phyloP scores from a whole-genome alignment of 441 rosid genomes.

The Brassica balearica region DNA sequence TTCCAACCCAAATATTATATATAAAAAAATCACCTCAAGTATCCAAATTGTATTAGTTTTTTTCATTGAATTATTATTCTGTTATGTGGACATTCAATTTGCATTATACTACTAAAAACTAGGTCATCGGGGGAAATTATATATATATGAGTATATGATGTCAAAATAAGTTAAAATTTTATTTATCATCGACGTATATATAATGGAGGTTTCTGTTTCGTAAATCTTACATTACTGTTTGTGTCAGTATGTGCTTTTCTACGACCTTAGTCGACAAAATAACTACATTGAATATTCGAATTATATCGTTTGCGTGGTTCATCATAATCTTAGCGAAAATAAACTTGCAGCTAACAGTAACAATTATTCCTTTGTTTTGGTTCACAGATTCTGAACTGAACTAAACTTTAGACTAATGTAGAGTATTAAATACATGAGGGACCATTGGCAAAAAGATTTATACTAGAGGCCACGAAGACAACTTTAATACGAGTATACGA shows the following conservation, averaged over 20 bases:
- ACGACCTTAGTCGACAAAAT: constrained; percentile 9
- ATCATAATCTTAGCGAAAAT: constrained; percentile 29
- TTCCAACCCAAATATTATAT: neutral
- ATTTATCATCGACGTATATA: neutral
- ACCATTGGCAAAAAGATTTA: neutral
- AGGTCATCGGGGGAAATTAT: constrained; percentile 6
- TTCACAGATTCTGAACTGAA: constrained; percentile 27
- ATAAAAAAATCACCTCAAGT: neutral
- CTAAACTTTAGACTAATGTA: constrained; percentile 7
- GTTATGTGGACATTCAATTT: constrained; percentile 1
- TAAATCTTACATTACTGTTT: constrained; percentile 10
- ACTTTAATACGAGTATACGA: neutral
- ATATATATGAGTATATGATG: neutral
- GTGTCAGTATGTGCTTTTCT: neutral
- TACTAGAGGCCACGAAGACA: neutral
- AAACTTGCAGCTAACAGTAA: constrained; percentile 33
- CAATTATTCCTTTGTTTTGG: constrained; percentile 35
- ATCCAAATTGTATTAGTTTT: neutral
- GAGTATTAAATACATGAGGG: neutral
- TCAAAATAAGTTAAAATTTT: neutral
- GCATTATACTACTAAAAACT: neutral
- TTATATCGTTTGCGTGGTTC: constrained; percentile 3
- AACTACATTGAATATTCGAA: neutral
- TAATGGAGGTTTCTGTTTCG: constrained; percentile 2
- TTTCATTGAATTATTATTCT: neutral